Conservation (phyloP, 768 basidiomycete genomes). For the Mycena olivaceomarginata region DNA sequence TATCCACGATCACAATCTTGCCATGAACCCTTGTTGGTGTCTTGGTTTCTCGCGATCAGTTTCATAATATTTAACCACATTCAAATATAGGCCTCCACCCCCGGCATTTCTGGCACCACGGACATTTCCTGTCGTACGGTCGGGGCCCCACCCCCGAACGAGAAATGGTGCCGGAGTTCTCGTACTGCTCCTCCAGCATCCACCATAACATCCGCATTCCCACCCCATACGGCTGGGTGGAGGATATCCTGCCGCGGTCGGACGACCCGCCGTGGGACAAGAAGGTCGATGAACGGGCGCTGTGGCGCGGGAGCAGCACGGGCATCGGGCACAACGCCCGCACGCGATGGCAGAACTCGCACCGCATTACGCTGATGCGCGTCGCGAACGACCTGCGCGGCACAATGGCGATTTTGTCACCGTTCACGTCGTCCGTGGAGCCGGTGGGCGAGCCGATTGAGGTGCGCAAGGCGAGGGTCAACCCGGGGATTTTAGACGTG, state of each 20-base stretch:
- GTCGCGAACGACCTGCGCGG: slow-evolving; percentile 63
- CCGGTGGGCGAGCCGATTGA: slow-evolving; percentile 58
- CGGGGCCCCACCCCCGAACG: slow-evolving; percentile 66
- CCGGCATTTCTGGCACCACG: slow-evolving; percentile 66
- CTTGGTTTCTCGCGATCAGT: not conserved
- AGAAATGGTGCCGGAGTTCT: slow-evolving; percentile 70
- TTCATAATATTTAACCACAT: not conserved
- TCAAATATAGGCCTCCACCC: slow-evolving; percentile 55
- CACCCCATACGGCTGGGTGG: slow-evolving; percentile 67
- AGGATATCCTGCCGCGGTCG: slow-evolving; percentile 59
- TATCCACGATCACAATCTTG: slow-evolving; percentile 66
- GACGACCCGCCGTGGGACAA: slow-evolving; percentile 80
- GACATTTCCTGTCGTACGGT: slow-evolving; percentile 70
- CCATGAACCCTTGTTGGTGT: slow-evolving; percentile 69
- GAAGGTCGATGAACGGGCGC: slow-evolving; percentile 75
- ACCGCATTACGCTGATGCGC: slow-evolving; percentile 69
- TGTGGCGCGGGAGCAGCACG: slow-evolving; percentile 87
- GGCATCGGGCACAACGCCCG: slow-evolving; percentile 68
- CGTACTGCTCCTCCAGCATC: slow-evolving; percentile 67
- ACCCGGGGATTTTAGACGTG: slow-evolving; percentile 77
- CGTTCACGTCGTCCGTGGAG: slow-evolving; percentile 50
- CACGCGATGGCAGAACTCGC: slow-evolving; percentile 69
- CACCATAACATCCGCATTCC: slow-evolving; percentile 76
- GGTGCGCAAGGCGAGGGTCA: slow-evolving; percentile 62
- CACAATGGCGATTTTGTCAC: slow-evolving; percentile 61